Evolutionary conservation across 768 basidiomycete species (phyloP).

Genomic region (Rossbeevera mucosa): DNA sequence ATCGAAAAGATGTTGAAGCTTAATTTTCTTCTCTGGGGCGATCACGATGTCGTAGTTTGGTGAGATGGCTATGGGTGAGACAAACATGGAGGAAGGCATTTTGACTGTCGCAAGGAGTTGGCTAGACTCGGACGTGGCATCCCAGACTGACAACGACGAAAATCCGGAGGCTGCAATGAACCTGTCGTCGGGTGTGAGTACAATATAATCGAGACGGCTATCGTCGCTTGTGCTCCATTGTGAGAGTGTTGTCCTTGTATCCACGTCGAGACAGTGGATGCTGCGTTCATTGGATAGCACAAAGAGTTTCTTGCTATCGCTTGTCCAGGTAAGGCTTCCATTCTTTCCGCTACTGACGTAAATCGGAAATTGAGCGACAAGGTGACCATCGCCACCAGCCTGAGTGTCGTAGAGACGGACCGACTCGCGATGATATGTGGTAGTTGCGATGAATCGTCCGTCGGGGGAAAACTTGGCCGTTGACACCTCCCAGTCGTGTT

Average conservation of each 20-base stretch:
- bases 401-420: background rate
- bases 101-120: background rate
- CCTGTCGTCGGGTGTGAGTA: background rate
- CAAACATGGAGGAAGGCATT: background rate
- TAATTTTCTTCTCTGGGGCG: background rate
- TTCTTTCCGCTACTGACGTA: background rate
- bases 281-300: background rate
- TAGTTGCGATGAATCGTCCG: background rate
- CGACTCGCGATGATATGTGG: background rate
- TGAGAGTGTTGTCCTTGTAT: background rate
- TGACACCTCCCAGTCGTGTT: background rate
- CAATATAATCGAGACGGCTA: background rate
- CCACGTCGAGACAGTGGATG: background rate
- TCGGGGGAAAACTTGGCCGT: background rate
- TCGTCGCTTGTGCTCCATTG: background rate
- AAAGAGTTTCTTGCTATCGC: background rate
- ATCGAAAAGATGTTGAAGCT: background rate
- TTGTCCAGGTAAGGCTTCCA: background rate
- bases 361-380: background rate
- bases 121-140: background rate
- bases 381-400: background rate
- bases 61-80: background rate
- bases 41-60: background rate
- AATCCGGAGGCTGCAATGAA: background rate
- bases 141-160: background rate